Evolutionary conservation across 176 grass and related monocot genomes (phyloP).

Genomic region (Carex cristatella): DNA sequence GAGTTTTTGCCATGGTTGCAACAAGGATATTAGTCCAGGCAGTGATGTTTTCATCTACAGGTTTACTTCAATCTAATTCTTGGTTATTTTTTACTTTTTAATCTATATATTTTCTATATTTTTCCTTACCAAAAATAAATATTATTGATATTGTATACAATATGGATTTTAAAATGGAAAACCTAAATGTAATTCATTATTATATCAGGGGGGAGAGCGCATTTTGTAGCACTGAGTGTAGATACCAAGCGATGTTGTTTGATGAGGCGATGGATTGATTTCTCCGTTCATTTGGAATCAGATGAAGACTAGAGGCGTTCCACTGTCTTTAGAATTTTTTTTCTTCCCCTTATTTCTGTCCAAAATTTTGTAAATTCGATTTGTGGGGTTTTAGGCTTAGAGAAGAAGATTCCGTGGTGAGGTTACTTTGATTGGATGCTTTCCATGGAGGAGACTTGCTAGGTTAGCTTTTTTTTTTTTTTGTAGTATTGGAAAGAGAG

Average conservation of each 20-base stretch:
- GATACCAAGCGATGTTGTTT: slow-evolving; percentile 47
- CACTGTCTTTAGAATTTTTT: neutral
- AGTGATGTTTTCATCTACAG: slow-evolving; percentile 75
- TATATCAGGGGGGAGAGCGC: slow-evolving; percentile 54
- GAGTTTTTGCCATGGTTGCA: slow-evolving; percentile 58
- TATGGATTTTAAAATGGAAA: neutral
- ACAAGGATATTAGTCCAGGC: slow-evolving; percentile 47
- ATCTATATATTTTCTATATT: neutral
- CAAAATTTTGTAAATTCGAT: slow-evolving; percentile 16
- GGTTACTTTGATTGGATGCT: slow-evolving; percentile 20
- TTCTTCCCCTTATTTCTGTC: neutral
- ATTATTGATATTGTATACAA: neutral
- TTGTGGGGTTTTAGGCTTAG: slow-evolving; percentile 14
- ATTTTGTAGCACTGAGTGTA: slow-evolving; percentile 63
- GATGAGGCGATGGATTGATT: slow-evolving; percentile 31
- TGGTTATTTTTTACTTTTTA: neutral
- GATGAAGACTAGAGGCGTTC: neutral
- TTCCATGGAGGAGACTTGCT: neutral
- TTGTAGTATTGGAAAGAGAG: slow-evolving; percentile 7
- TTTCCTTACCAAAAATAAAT: neutral
- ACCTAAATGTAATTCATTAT: neutral
- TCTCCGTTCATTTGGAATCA: neutral
- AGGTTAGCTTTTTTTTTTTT: neutral
- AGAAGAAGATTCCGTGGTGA: slow-evolving; percentile 7
- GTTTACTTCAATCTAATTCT: slow-evolving; percentile 21